Evolutionary conservation across 2,329 filamentous ascomycete genomes (phyloP), one percentile per base, ranked within the genome.

Genomic region (Talaromyces atroroseus): DNA sequence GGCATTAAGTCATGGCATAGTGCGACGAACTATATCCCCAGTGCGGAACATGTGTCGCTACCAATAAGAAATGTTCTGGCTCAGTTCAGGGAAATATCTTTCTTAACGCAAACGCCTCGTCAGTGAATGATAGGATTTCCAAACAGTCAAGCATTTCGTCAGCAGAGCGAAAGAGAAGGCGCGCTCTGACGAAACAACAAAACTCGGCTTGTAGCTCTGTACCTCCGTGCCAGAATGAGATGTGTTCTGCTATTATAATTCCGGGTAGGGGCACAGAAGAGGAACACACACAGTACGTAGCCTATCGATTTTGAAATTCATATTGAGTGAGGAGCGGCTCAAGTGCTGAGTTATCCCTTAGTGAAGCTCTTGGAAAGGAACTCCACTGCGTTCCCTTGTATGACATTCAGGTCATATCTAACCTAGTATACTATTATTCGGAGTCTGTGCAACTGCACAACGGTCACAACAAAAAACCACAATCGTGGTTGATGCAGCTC

Each of bases 21-120:
- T 57, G 54, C 44, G 54, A 57, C 18, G 54, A 52, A 23, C 20
- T 20, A 3, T 57, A 57, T 52, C 54, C 54, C n/a, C 49, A 52
- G 14, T 52, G 54, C 24, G 54, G 54, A 3, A 34, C 10, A 20
- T 57, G 54, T 46, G n/a, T 47, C 7, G 44, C 54, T 26, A 44
- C 34, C 16, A 57, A 52, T 16, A 47, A 38, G 18, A 29, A 23
- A 44, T 57, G 54, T 20, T 45, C 49, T 48, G 49, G 54, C 14
- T 32, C 54, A 21, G 16, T 57, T 36, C 49, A 46, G 12, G 54
- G 54, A 3, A 50, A 46, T 23, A 8, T 57, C 11, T 57, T 57
- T 40, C 29, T 57, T 6, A 57, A 57, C 26, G 29, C 49, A 29
- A 23, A 57, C 21, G 32, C 10, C 20, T 20, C 49, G 4, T 18